Conservation (phyloP, 2,329 filamentous ascomycete species). For the Lanzia echinophila region DNA sequence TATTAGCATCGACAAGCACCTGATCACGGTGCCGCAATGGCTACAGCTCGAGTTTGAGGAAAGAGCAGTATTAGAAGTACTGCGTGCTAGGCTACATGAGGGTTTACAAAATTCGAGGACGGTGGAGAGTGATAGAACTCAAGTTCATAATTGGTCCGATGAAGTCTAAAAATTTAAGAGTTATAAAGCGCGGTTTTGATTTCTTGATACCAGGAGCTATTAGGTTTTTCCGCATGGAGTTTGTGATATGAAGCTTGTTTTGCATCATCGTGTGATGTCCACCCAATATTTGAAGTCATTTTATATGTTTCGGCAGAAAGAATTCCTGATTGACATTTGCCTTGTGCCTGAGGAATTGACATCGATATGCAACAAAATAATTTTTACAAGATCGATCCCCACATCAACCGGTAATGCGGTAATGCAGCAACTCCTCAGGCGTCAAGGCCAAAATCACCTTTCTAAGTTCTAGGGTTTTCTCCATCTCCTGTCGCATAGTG, state of each 20-base stretch:
- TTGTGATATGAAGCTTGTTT: no score
- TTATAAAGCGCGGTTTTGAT: not conserved
- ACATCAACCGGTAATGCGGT: not conserved
- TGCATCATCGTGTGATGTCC: no score
- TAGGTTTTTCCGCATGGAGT: no score
- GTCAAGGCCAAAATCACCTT: not conserved
- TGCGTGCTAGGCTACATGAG: slow-evolving; percentile 14
- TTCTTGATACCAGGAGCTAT: not conserved
- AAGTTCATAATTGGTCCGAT: slow-evolving; percentile 1
- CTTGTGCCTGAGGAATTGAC: slow-evolving; percentile 4
- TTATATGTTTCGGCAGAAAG: no score
- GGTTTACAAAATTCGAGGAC: not conserved
- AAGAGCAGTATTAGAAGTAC: slow-evolving; percentile 17
- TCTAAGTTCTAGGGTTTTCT: not conserved
- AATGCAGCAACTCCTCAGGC: not conserved
- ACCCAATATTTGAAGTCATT: no score
- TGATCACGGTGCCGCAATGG: slow-evolving; percentile 18
- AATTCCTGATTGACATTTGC: not conserved
- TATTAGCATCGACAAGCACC: slow-evolving; percentile 14
- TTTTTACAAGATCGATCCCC: not conserved
- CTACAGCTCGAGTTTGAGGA: slow-evolving; percentile 19
- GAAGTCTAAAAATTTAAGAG: not conserved
- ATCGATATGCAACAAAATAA: slow-evolving; percentile 7
- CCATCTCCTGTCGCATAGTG: no score
- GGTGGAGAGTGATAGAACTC: not conserved